Evolutionary conservation across 495 filamentous ascomycete species (phyloP).

Genomic region (Aspergillus baeticus): DNA sequence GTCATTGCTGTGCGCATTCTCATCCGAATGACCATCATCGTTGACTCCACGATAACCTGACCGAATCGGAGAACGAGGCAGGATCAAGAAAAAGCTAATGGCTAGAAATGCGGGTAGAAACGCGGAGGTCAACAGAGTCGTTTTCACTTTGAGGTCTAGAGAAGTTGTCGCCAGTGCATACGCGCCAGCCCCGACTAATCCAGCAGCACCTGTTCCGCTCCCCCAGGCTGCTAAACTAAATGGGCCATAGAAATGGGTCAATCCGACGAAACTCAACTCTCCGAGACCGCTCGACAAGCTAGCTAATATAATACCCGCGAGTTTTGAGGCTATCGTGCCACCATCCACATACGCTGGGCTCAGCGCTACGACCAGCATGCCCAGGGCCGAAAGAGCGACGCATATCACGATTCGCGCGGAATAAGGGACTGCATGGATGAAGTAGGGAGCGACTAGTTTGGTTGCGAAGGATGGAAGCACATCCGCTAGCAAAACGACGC

Average conservation of each 20-base stretch:
- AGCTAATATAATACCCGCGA: slow-evolving; percentile 81
- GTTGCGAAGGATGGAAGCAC: slow-evolving; percentile 85
- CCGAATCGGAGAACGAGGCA: slow-evolving; percentile 63
- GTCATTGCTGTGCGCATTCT: slow-evolving; percentile 27
- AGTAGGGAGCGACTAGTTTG: slow-evolving; percentile 88
- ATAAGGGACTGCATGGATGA: slow-evolving; percentile 86
- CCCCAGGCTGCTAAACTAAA: slow-evolving; percentile 91
- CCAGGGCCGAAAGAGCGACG: slow-evolving; percentile 65
- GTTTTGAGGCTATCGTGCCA: slow-evolving; percentile 65
- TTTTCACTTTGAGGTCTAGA: slow-evolving; percentile 65
- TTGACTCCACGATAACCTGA: slow-evolving; percentile 31
- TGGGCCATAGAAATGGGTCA: slow-evolving; percentile 93
- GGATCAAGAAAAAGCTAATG: slow-evolving; percentile 74
- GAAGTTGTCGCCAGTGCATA: slow-evolving; percentile 85
- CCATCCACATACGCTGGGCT: slow-evolving; percentile 61
- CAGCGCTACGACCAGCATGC: slow-evolving; percentile 86
- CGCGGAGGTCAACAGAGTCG: slow-evolving; percentile 71
- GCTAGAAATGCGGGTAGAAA: slow-evolving; percentile 81
- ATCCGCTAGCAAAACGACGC: slow-evolving; percentile 87
- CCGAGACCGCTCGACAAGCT: slow-evolving; percentile 81
- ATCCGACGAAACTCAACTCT: slow-evolving; percentile 82
- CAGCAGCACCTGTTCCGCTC: slow-evolving; percentile 88
- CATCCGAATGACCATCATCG: slow-evolving; percentile 40
- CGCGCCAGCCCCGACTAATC: slow-evolving; percentile 78
- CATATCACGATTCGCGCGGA: slow-evolving; percentile 69